Conservation (phyloP, 768 basidiomycete genomes). For the Phaeotremella skinneri region DNA sequence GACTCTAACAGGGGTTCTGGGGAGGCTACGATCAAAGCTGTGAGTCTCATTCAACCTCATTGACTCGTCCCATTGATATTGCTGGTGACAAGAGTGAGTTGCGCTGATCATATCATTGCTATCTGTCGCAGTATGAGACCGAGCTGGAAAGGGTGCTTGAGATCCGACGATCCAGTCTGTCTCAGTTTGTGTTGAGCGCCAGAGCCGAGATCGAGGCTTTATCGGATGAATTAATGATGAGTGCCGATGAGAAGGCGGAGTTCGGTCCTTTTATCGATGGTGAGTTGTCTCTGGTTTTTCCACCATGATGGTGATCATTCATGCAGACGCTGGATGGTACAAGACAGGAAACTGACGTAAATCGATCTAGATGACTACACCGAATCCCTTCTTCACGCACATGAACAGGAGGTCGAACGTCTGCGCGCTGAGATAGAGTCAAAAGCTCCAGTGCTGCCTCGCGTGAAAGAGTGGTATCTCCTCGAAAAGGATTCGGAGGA, state of each 20-base stretch:
- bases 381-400: slow-evolving; percentile 77
- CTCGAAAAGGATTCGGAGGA: slow-evolving; percentile 88
- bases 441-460: slow-evolving; percentile 71
- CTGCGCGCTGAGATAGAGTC: slow-evolving; percentile 77
- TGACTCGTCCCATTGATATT: neutral
- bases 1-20: slow-evolving; percentile 79
- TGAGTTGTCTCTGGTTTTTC: slow-evolving; percentile 50
- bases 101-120: neutral
- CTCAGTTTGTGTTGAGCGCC: slow-evolving; percentile 75
- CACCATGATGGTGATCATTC: neutral
- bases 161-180: slow-evolving; percentile 82
- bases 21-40: slow-evolving; percentile 66
- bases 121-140: slow-evolving; percentile 77
- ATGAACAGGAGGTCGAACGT: slow-evolving; percentile 77
- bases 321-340: neutral
- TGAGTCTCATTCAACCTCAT: slow-evolving; percentile 33
- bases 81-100: slow-evolving; percentile 9
- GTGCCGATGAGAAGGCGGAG: slow-evolving; percentile 73
- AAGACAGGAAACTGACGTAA: too few species aligned
- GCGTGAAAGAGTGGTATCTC: slow-evolving; percentile 83
- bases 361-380: slow-evolving; percentile 87
- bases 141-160: slow-evolving; percentile 88
- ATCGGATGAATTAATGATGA: slow-evolving; percentile 83
- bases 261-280: slow-evolving; percentile 83
- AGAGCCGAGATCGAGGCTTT: slow-evolving; percentile 73